Evolutionary conservation across 495 filamentous ascomycete species (phyloP).

Genomic region (Tuber microsphaerosporum): DNA sequence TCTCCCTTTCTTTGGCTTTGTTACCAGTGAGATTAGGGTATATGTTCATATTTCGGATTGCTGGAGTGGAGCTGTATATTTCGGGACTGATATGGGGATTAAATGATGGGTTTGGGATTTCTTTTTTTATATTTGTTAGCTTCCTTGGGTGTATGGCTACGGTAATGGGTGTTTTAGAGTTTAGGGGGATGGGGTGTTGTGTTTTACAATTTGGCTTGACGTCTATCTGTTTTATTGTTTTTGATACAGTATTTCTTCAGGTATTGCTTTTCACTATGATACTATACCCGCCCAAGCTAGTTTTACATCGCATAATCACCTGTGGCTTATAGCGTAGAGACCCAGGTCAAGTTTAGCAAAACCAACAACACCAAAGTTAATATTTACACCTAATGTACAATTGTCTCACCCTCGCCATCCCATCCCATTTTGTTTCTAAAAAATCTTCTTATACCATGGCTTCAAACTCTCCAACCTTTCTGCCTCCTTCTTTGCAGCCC

Average conservation of each 20-base stretch:
- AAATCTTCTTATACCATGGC: constrained; percentile 36
- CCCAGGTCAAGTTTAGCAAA: constrained; percentile 1
- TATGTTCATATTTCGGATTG: constrained; percentile 4
- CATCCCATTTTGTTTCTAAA: constrained; percentile 14
- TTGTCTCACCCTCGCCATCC: not conserved
- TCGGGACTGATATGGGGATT: not conserved
- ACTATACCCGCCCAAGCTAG: not conserved
- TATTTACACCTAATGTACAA: constrained; percentile 31
- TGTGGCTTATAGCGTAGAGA: not conserved
- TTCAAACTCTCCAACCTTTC: constrained; percentile 5
- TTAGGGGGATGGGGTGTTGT: not conserved
- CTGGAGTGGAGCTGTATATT: not conserved
- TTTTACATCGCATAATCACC: not conserved
- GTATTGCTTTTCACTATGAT: not conserved
- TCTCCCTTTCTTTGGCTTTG: constrained; percentile 5
- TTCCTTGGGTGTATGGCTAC: not conserved
- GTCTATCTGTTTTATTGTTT: not conserved
- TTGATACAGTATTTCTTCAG: not conserved
- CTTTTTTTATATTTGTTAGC: not conserved
- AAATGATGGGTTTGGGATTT: not conserved
- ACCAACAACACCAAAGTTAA: constrained; percentile 4
- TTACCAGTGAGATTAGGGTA: constrained; percentile 7
- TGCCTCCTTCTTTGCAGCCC: constrained; percentile 12
- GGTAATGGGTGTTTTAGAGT: not conserved
- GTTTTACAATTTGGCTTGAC: not conserved